A percentile compares a stretch with the other conserved stretches of the same genome.
These are phyloP conservation scores for Fusarium sp. DNA, from an alignment of 2,329 filamentous ascomycete species.

Conservation along the genomic window DNA sequence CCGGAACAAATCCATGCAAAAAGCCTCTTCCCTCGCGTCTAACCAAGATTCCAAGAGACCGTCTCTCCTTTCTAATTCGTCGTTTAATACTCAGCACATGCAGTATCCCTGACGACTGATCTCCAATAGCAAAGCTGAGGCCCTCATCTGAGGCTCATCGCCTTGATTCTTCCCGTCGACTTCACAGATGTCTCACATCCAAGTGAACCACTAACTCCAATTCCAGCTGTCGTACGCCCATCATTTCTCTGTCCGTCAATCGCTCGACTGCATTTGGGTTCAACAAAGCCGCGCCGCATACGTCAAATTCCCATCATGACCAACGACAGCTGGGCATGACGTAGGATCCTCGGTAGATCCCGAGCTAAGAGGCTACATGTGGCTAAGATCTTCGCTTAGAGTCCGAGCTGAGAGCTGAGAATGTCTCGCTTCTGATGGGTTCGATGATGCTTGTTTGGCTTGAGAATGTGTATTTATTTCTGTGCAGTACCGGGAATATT, in stretches of 20 bases:
- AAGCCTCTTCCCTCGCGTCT: too few relatives aligned
- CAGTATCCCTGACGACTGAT: background rate
- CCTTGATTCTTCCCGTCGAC: too few relatives aligned
- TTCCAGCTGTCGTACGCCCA: background rate
- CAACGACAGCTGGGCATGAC: background rate
- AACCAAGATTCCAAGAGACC: background rate
- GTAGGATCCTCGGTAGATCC: slow-evolving; percentile 19
- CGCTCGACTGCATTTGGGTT: background rate
- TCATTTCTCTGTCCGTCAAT: slow-evolving; percentile 1
- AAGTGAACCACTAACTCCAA: background rate
- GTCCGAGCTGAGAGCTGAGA: slow-evolving; percentile 17
- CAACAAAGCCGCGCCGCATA: slow-evolving; percentile 1
- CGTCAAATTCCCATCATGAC: background rate
- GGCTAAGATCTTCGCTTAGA: slow-evolving; percentile 12
- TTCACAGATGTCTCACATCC: background rate
- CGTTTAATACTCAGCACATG: too few relatives aligned
- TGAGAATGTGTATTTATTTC: background rate
- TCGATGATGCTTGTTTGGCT: slow-evolving; percentile 12
- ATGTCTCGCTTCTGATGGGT: background rate
- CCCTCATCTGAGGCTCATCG: background rate
- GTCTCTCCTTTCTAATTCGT: background rate
- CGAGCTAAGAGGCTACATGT: background rate
- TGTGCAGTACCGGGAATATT: background rate
- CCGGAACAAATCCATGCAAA: too few relatives aligned
- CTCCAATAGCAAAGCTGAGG: background rate